Evolutionary conservation across 768 basidiomycete species (phyloP).

Genomic region (Lactarius pseudohatsudake): DNA sequence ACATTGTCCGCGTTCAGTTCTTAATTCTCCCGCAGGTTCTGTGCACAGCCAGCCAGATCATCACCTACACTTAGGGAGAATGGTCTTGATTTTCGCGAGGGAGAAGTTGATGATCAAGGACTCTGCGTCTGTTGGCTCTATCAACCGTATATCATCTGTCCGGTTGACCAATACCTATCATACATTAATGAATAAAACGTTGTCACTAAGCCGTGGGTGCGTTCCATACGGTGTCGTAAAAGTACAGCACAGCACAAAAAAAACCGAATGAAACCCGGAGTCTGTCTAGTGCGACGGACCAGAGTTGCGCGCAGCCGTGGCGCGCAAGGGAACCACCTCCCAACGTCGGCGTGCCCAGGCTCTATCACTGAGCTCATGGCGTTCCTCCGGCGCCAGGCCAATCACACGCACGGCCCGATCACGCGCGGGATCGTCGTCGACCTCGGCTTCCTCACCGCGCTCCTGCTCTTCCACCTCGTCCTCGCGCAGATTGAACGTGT

Average conservation of each 20-base stretch:
- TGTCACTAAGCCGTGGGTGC: not conserved
- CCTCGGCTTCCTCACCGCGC: slow-evolving; percentile 72
- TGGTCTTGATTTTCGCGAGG: not conserved
- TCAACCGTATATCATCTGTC: not conserved
- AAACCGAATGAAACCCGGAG: not conserved
- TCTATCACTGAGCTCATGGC: slow-evolving; percentile 35
- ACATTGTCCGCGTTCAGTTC: not conserved
- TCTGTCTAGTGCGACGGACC: not conserved
- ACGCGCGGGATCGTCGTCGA: slow-evolving; percentile 66
- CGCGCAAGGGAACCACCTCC: slow-evolving; percentile 48
- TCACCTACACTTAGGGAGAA: not conserved
- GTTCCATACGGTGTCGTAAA: not conserved
- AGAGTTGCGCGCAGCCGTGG: slow-evolving; percentile 24
- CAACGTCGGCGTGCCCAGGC: slow-evolving; percentile 48
- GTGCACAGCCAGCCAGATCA: not conserved
- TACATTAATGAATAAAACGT: not conserved
- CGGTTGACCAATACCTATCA: not conserved
- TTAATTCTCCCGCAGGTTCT: slow-evolving; percentile 5
- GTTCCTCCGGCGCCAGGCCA: slow-evolving; percentile 45
- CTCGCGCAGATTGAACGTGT: slow-evolving; percentile 57
- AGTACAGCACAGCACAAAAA: not conserved
- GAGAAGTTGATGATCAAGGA: not conserved
- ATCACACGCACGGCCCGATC: slow-evolving; percentile 57
- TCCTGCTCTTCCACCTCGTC: slow-evolving; percentile 81
- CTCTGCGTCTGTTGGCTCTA: not conserved